Percentiles rank a stretch among this genome's conserved stretches.
Evolutionary conservation across 2,329 filamentous ascomycete species (phyloP).

Genomic region (Tolypocladium guangdongense): DNA sequence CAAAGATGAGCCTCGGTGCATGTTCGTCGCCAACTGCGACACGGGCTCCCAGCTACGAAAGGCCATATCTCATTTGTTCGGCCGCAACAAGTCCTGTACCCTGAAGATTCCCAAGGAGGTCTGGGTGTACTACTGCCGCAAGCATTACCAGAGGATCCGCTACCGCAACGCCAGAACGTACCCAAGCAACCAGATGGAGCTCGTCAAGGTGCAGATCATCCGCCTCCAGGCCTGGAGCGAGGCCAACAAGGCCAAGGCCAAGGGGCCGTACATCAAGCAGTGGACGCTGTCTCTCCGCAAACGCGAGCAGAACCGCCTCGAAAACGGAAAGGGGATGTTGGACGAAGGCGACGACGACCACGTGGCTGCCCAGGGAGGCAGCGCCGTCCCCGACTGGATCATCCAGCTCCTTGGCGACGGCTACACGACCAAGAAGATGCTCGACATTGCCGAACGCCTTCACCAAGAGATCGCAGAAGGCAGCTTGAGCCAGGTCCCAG

Average conservation of each 20-base stretch:
- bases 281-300: conserved; percentile 56
- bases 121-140: conserved; percentile 70
- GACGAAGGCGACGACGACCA: conserved; percentile 23
- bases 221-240: conserved; percentile 54
- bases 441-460: conserved; percentile 34
- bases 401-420: conserved; percentile 31
- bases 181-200: conserved; percentile 49
- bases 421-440: conserved; percentile 36
- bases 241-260: conserved; percentile 26
- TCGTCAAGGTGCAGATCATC: conserved; percentile 51
- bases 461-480: conserved; percentile 32
- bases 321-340: conserved; percentile 14
- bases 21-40: conserved; percentile 46
- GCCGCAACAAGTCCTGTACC: conserved; percentile 71
- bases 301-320: conserved; percentile 49
- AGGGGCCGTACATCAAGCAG: conserved; percentile 21
- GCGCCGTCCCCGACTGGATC: conserved; percentile 39
- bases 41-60: conserved; percentile 56
- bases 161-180: conserved; percentile 57
- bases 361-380: conserved; percentile 18
- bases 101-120: conserved; percentile 55
- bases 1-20: conserved; percentile 30
- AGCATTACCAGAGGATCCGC: conserved; percentile 68
- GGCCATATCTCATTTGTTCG: conserved; percentile 72
- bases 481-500: conserved; percentile 36